Conservation (phyloP, 2,329 filamentous ascomycete genomes). For the Ophiostoma ulmi region DNA sequence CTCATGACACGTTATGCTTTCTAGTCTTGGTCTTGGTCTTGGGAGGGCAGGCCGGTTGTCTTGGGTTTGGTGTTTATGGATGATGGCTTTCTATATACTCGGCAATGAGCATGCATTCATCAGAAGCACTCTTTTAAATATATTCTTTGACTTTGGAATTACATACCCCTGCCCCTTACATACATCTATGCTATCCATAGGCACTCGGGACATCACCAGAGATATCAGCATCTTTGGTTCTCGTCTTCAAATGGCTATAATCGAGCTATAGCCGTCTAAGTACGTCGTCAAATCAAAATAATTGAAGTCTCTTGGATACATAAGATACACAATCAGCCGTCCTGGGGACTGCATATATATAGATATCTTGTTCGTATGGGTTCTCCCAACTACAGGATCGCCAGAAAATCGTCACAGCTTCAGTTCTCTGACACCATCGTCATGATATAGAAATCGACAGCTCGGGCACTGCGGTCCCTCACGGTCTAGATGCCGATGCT, state of each 20-base stretch:
- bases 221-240: neutral
- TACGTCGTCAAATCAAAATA: neutral
- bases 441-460: neutral
- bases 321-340: neutral
- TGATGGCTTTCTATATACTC: neutral
- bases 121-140: no score
- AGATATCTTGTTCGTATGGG: neutral
- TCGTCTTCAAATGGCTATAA: neutral
- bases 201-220: neutral
- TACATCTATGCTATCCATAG: no score
- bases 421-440: neutral
- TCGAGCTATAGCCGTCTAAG: neutral
- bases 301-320: neutral
- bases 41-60: neutral
- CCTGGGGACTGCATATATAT: neutral
- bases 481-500: neutral
- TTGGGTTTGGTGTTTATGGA: neutral
- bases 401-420: neutral
- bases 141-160: no score
- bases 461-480: neutral
- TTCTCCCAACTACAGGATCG: no score
- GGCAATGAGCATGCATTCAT: neutral
- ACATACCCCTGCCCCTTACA: no score
- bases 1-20: neutral
- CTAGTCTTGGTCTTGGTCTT: neutral